phyloP scores from a whole-genome alignment of 805 yeast genomes.

The Nakazawaea ishiwadae region DNA sequence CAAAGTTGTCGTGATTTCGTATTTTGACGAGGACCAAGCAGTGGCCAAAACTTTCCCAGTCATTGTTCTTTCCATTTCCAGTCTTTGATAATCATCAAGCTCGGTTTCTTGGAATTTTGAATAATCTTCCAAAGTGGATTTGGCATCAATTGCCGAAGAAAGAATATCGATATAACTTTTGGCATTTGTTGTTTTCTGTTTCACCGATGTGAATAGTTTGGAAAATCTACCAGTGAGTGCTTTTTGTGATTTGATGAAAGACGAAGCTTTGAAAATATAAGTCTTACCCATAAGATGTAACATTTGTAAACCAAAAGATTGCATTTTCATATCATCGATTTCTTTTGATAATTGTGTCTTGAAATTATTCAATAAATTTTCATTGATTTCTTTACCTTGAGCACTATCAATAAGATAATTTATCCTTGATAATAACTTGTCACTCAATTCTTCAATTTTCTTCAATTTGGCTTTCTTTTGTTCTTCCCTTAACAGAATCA shows the following conservation, averaged over 20 bases:
- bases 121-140: conserved; percentile 69
- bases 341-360: conserved; percentile 66
- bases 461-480: conserved; percentile 31
- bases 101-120: conserved; percentile 55
- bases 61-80: conserved; percentile 66
- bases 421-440: conserved; percentile 40
- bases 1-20: conserved; percentile 70
- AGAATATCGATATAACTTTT: conserved; percentile 70
- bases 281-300: conserved; percentile 71
- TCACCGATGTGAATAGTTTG: conserved; percentile 57
- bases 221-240: conserved; percentile 60
- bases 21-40: conserved; percentile 81
- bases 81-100: conserved; percentile 39
- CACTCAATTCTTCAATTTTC: conserved; percentile 53
- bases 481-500: conserved; percentile 19
- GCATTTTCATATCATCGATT: conserved; percentile 78
- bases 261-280: conserved; percentile 59
- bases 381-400: conserved; percentile 39
- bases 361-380: conserved; percentile 45
- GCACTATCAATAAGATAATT: conserved; percentile 35
- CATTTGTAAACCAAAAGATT: conserved; percentile 80
- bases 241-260: conserved; percentile 61
- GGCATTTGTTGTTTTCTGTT: conserved; percentile 70
- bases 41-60: conserved; percentile 80
- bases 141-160: conserved; percentile 74